Base-by-base conservation (phyloP, 2,329 filamentous ascomycete species). In the Epichloe aotearoae region DNA sequence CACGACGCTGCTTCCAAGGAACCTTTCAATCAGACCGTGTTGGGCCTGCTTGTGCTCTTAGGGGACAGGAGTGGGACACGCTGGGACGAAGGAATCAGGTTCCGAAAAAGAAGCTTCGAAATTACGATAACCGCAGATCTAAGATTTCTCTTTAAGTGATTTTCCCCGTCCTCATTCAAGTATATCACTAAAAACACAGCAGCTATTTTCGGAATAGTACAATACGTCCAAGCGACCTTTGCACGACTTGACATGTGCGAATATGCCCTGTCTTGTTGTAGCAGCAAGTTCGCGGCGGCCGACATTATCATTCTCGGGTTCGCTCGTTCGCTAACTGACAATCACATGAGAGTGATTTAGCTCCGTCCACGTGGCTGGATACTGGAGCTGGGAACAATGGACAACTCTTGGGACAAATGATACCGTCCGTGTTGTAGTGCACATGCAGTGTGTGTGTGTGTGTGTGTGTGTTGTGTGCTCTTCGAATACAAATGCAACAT, bases 361-460 rank as follows among this genome's bases (percentile, higher is more conserved):
- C 40, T 20, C n/a, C 17, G 40, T 45, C 50, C 50, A 52, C 41
- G 50, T 52, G 50, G 50, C 50, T 15, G 34, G 34, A 47, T 7
- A 17, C 33, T 19, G 40, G 33, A 23, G 23, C 30, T 23, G 40
- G 19, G n/a, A 39, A n/a, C 44, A 14, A 7, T 30, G 26, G 8
- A 30, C 8, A 30, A 30, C 11, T 38, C 10, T 19, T 15, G n/a
- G 39, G 19, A 10, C 26, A 10, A 10, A 30, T 39, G 45, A 38
- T 15, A 36, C 19, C 44, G 7, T 46, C 26, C 33, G 19, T 37
- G 33, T 17, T 30, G 30, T 34, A 46, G n/a, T 33, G 33, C 36
- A 38, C 36, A 38, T 38, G 36, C 34, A 36, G 36, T 39, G 15
- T 8, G 36, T 20, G 40, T 30, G 37, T 8, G 45, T 20, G 40